Percentiles rank a stretch among this genome's conserved stretches.
Evolutionary conservation across 2,329 filamentous ascomycete genomes (phyloP).

Genomic region (Ophiobolus disseminans): DNA sequence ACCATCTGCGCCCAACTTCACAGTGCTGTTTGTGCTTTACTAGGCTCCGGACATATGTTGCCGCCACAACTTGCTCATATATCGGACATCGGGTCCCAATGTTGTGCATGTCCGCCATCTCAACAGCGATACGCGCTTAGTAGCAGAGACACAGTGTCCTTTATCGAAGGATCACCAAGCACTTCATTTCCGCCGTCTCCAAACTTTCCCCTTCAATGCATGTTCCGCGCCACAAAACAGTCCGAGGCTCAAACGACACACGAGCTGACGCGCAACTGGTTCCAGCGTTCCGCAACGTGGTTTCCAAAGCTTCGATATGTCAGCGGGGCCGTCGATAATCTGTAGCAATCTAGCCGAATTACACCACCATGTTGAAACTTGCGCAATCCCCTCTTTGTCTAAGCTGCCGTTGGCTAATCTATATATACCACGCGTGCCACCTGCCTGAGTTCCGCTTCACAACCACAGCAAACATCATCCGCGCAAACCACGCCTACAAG

Average conservation of each 20-base stretch:
- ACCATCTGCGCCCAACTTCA: background rate
- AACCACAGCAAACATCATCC: slow-evolving; percentile 1
- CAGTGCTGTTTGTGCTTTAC: background rate
- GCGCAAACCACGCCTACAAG: slow-evolving; percentile 2
- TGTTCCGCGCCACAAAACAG: slow-evolving; percentile 40
- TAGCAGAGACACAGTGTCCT: slow-evolving; percentile 4
- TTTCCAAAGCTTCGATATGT: slow-evolving; percentile 31
- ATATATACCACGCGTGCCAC: slow-evolving; percentile 21
- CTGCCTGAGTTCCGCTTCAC: slow-evolving; percentile 10
- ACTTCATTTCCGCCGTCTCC: background rate
- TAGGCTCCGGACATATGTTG: background rate
- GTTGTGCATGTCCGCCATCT: background rate
- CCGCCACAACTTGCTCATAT: slow-evolving; percentile 5
- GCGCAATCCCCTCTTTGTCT: slow-evolving; percentile 30
- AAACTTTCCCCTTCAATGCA: slow-evolving; percentile 27
- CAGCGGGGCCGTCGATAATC: slow-evolving; percentile 38
- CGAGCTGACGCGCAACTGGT: slow-evolving; percentile 35
- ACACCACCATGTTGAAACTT: slow-evolving; percentile 44
- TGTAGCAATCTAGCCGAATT: slow-evolving; percentile 42
- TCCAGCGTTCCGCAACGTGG: slow-evolving; percentile 29
- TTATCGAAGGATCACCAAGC: background rate
- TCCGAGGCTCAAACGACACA: slow-evolving; percentile 26
- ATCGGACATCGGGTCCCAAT: background rate
- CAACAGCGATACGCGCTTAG: background rate
- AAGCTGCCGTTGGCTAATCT: slow-evolving; percentile 9